Percentiles rank a stretch among this genome's conserved stretches.
phyloP scores from a whole-genome alignment of 345 rosid species.

The Salix koriyanagi region DNA sequence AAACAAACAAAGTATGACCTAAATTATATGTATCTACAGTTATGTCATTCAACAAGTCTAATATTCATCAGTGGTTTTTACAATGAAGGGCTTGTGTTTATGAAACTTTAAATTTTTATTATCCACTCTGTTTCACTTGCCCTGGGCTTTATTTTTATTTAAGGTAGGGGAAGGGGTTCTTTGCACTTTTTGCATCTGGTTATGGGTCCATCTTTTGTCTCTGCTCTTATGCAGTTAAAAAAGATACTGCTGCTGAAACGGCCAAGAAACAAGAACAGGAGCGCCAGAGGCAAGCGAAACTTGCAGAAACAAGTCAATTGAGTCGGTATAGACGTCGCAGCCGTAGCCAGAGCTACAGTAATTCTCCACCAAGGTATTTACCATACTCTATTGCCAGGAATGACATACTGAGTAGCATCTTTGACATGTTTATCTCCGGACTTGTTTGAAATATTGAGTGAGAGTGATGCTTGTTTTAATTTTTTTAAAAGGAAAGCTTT shows the following conservation, averaged over 20 bases:
- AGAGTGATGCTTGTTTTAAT: neutral
- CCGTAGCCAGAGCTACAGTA: constrained; percentile 82
- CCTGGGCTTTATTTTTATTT: neutral
- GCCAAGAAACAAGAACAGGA: constrained; percentile 96
- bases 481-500: neutral
- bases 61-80: neutral
- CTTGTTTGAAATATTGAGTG: neutral
- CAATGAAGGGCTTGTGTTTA: neutral
- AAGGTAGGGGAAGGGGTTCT: neutral
- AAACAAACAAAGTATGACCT: constrained; percentile 75
- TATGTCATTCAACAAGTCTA: neutral
- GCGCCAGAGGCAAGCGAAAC: constrained; percentile 78
- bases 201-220: neutral
- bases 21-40: neutral
- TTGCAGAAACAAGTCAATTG: constrained; percentile 82
- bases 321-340: constrained; percentile 62
- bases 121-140: neutral
- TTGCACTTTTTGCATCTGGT: neutral
- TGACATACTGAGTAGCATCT: neutral
- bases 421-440: neutral
- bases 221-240: constrained; percentile 61
- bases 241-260: constrained; percentile 86
- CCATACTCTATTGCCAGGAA: neutral
- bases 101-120: neutral
- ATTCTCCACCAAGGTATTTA: constrained; percentile 73